Conservation (phyloP, 2,329 filamentous ascomycete species). For the Massarina eburnea region DNA sequence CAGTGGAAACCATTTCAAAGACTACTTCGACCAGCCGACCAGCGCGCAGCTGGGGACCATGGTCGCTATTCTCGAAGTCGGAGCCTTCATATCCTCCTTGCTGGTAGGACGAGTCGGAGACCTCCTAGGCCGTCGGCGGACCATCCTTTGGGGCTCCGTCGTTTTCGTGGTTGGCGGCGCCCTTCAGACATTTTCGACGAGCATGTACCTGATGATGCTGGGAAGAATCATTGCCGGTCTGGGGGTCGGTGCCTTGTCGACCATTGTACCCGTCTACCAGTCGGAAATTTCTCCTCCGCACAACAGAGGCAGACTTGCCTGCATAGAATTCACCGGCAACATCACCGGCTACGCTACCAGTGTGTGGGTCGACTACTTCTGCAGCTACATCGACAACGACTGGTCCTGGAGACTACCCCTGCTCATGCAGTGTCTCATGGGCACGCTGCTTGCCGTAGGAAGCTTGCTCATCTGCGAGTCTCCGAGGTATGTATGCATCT, state of each 20-base stretch:
- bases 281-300: slow-evolving; percentile 79
- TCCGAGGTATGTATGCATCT: slow-evolving; percentile 65
- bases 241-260: slow-evolving; percentile 53
- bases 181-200: slow-evolving; percentile 76
- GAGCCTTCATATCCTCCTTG: slow-evolving; percentile 87
- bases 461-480: slow-evolving; percentile 96
- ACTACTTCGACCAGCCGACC: slow-evolving; percentile 89
- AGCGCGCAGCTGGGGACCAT: slow-evolving; percentile 90
- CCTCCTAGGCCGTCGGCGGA: slow-evolving; percentile 82
- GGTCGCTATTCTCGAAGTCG: slow-evolving; percentile 94
- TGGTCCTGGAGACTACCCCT: slow-evolving; percentile 89
- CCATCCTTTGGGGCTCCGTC: slow-evolving; percentile 90
- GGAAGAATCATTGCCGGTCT: slow-evolving; percentile 55
- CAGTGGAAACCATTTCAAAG: slow-evolving; percentile 83
- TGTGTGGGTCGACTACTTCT: slow-evolving; percentile 98
- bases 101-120: slow-evolving; percentile 87
- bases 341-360: slow-evolving; percentile 94
- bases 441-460: slow-evolving; percentile 77
- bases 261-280: slow-evolving; percentile 57
- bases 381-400: slow-evolving; percentile 82
- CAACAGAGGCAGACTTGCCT: slow-evolving; percentile 91
- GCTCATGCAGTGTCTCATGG: slow-evolving; percentile 93
- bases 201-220: slow-evolving; percentile 82
- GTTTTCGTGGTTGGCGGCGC: slow-evolving; percentile 85
- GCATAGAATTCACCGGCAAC: slow-evolving; percentile 97